These are phyloP conservation scores for Colletotrichum kahawae DNA, from an alignment of 2,329 filamentous ascomycete species.

Conservation along the genomic window DNA sequence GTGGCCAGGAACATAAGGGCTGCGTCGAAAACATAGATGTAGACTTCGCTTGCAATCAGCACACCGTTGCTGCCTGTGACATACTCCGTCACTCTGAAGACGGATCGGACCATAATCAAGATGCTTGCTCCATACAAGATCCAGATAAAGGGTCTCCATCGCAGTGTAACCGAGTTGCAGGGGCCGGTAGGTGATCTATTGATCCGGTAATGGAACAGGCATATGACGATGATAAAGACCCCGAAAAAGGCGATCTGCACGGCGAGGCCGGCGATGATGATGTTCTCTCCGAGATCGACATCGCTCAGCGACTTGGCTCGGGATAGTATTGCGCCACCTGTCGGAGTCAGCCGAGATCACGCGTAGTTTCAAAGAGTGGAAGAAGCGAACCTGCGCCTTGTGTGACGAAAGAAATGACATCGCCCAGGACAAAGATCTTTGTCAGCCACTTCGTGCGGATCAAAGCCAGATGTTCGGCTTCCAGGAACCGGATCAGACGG, in stretches of 20 bases:
- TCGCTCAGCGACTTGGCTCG: background rate
- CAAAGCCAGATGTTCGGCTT: slow-evolving; percentile 14
- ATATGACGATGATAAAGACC: slow-evolving; percentile 51
- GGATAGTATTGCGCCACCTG: slow-evolving; percentile 33
- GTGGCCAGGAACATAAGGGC: slow-evolving; percentile 44
- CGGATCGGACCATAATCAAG: slow-evolving; percentile 48
- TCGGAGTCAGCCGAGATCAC: slow-evolving; percentile 41
- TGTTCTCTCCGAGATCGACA: slow-evolving; percentile 38
- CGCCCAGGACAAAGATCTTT: slow-evolving; percentile 51
- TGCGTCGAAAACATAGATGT: slow-evolving; percentile 48
- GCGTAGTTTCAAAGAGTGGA: fast-evolving
- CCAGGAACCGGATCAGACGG: slow-evolving; percentile 32
- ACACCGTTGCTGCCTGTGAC: slow-evolving; percentile 42
- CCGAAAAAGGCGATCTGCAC: slow-evolving; percentile 59
- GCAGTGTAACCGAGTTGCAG: background rate
- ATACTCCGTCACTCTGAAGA: slow-evolving; percentile 53
- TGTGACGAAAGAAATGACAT: slow-evolving; percentile 19
- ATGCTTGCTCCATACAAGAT: slow-evolving; percentile 33
- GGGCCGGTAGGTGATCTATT: slow-evolving; percentile 19
- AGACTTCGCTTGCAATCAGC: slow-evolving; percentile 42
- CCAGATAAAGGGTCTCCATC: slow-evolving; percentile 32
- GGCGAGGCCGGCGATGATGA: slow-evolving; percentile 56
- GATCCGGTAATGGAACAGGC: slow-evolving; percentile 44
- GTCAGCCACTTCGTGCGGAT: slow-evolving; percentile 38
- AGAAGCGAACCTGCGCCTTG: too few relatives aligned